phyloP scores from a whole-genome alignment of 345 rosid species.

The Turritis glabra region DNA sequence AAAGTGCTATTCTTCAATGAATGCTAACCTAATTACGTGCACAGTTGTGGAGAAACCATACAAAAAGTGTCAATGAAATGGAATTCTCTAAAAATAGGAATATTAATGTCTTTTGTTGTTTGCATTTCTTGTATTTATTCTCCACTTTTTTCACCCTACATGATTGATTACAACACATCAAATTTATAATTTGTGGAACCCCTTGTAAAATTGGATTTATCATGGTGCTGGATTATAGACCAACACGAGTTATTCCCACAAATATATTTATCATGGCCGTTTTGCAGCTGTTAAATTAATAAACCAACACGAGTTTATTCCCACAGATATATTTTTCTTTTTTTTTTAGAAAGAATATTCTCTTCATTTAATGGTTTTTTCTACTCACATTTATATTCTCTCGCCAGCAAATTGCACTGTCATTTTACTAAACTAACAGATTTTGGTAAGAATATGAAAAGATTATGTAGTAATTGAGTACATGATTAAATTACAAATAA shows the following conservation, averaged over 20 bases:
- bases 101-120: conserved; percentile 28
- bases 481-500: conserved; percentile 16
- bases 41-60: conserved; percentile 19
- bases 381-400: conserved; percentile 17
- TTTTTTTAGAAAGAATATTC: conserved; percentile 4
- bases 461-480: background rate
- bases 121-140: conserved; percentile 5
- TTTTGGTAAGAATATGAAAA: background rate
- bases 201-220: no score
- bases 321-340: background rate
- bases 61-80: conserved; percentile 12
- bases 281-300: conserved; percentile 16
- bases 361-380: background rate
- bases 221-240: no score
- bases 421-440: background rate
- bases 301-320: conserved; percentile 23
- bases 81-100: conserved; percentile 25
- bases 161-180: background rate
- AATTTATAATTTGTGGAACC: background rate
- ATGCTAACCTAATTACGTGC: conserved; percentile 27
- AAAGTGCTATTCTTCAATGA: conserved; percentile 15
- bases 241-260: background rate
- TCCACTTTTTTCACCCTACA: background rate
- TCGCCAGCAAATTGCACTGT: conserved; percentile 4
- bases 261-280: background rate